phyloP scores from a whole-genome alignment of 2,329 filamentous ascomycete species.

The Sporothrix mexicana region DNA sequence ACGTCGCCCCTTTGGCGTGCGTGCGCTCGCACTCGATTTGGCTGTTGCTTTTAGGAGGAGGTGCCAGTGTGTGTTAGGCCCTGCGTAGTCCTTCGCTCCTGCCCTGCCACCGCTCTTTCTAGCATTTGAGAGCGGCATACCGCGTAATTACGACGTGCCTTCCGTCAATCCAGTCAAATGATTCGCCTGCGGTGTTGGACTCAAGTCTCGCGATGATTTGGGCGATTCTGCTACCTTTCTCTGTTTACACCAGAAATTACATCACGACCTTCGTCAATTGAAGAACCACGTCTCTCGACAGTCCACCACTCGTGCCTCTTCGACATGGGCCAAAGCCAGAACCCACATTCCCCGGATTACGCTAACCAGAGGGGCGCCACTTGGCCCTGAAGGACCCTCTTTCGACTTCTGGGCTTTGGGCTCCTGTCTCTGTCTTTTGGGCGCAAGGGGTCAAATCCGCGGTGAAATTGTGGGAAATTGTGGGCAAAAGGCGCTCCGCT shows the following conservation, averaged over 20 bases:
- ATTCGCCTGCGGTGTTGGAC: background rate
- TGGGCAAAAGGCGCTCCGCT: conserved; percentile 16
- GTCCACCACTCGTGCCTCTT: background rate
- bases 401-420: background rate
- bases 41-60: background rate
- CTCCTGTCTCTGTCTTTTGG: no score
- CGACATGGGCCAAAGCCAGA: background rate
- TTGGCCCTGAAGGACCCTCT: conserved; percentile 21
- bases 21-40: background rate
- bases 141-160: background rate
- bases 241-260: background rate
- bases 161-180: background rate
- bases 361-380: conserved; percentile 22
- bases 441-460: conserved; percentile 20
- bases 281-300: background rate
- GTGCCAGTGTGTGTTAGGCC: background rate
- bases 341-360: conserved; percentile 33
- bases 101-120: background rate
- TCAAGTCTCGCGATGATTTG: background rate
- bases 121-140: background rate
- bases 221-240: background rate
- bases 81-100: background rate
- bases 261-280: background rate
- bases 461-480: conserved; percentile 13
- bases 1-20: conserved; percentile 8